Conservation (phyloP, 1,139 yeast species). For the Yamadazyma pseudoaaseri region DNA sequence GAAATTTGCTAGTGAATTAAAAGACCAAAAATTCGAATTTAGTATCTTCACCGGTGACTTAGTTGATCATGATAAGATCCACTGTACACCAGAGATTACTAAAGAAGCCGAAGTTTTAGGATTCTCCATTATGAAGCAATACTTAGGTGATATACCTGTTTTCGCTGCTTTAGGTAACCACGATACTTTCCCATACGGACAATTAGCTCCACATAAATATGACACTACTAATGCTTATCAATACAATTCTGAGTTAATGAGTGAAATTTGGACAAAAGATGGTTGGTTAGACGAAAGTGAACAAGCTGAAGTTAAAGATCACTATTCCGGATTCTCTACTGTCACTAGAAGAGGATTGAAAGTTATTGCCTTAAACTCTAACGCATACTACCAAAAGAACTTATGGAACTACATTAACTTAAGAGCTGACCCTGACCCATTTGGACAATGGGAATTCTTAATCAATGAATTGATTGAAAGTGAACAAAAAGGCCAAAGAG, state of each 20-base stretch:
- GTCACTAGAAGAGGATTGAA: slow-evolving; percentile 57
- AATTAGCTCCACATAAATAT: slow-evolving; percentile 50
- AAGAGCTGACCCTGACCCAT: slow-evolving; percentile 53
- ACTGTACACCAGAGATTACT: slow-evolving; percentile 48
- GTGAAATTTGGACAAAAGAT: slow-evolving; percentile 51
- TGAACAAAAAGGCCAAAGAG: slow-evolving; percentile 57
- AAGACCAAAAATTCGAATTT: slow-evolving; percentile 48
- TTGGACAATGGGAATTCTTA: slow-evolving; percentile 63
- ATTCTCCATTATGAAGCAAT: slow-evolving; percentile 53
- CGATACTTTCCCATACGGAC: slow-evolving; percentile 73
- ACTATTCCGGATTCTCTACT: slow-evolving; percentile 64
- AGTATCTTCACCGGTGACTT: slow-evolving; percentile 70
- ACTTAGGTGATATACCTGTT: slow-evolving; percentile 56
- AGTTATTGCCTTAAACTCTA: slow-evolving; percentile 64
- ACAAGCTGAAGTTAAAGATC: slow-evolving; percentile 25
- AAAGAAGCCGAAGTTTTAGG: slow-evolving; percentile 52
- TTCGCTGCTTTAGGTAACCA: slow-evolving; percentile 70
- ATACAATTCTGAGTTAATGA: slow-evolving; percentile 62
- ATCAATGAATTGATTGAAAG: slow-evolving; percentile 59
- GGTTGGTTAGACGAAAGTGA: slow-evolving; percentile 35
- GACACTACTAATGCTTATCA: slow-evolving; percentile 46
- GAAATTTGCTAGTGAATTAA: slow-evolving; percentile 30
- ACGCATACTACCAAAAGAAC: slow-evolving; percentile 64
- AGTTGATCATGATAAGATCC: slow-evolving; percentile 57
- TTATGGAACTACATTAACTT: slow-evolving; percentile 61